These are phyloP conservation scores for Knufia petricola DNA, from an alignment of 2,329 filamentous ascomycete genomes.

Conservation along the genomic window DNA sequence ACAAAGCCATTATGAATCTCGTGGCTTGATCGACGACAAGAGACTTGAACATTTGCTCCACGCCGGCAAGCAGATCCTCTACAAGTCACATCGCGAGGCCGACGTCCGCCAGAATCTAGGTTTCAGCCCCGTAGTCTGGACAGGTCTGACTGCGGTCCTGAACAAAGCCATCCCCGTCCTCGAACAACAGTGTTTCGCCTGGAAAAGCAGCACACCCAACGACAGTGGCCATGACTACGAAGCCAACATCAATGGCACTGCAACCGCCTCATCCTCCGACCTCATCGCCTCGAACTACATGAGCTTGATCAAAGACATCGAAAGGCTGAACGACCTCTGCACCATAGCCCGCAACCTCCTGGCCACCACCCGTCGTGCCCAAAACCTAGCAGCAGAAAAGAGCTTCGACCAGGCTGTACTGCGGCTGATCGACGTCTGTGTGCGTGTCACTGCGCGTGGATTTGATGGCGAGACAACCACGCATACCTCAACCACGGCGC, in stretches of 20 bases:
- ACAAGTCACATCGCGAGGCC: slow-evolving; percentile 47
- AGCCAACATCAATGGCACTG: slow-evolving; percentile 16
- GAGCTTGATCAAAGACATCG: slow-evolving; percentile 51
- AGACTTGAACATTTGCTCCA: slow-evolving; percentile 49
- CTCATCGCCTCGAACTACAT: slow-evolving; percentile 53
- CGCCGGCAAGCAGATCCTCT: slow-evolving; percentile 50
- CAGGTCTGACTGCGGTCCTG: slow-evolving; percentile 48
- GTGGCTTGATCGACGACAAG: slow-evolving; percentile 50
- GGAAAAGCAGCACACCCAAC: slow-evolving; percentile 37
- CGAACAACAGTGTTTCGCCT: slow-evolving; percentile 52
- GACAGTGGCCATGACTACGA: slow-evolving; percentile 33
- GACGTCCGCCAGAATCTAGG: slow-evolving; percentile 50
- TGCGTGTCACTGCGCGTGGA: slow-evolving; percentile 53
- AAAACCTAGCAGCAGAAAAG: slow-evolving; percentile 53
- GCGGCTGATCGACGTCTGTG: slow-evolving; percentile 53
- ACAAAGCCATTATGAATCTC: slow-evolving; percentile 50
- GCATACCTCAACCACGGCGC: no score
- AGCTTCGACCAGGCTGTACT: slow-evolving; percentile 53
- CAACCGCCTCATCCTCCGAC: slow-evolving; percentile 42
- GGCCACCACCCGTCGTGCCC: slow-evolving; percentile 50
- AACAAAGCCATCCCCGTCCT: slow-evolving; percentile 52
- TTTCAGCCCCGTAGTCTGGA: slow-evolving; percentile 48
- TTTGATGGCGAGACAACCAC: slow-evolving; percentile 50
- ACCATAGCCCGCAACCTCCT: slow-evolving; percentile 54
- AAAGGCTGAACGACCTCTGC: slow-evolving; percentile 52